Evolutionary conservation across 768 basidiomycete species (phyloP).

Genomic region (Boletus subparvulus): DNA sequence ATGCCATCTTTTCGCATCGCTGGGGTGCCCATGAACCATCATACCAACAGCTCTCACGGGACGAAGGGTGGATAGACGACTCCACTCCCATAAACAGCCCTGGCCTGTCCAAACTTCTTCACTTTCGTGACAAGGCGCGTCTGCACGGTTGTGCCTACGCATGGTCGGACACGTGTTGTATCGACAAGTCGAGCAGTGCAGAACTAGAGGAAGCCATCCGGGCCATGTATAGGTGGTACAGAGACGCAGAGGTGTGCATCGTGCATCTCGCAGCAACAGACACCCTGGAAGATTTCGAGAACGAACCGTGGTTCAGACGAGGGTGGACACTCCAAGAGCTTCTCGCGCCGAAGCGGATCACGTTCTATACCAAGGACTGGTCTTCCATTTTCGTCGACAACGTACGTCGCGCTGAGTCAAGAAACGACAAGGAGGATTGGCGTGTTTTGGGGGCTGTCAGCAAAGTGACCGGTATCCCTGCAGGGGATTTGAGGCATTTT

Average conservation of each 20-base stretch:
- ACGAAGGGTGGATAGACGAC: background rate
- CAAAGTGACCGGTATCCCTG: constrained; percentile 2
- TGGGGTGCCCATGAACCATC: constrained; percentile 11
- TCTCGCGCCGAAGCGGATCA: constrained; percentile 4
- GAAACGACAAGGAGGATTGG: constrained; percentile 11
- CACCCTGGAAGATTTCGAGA: constrained; percentile 2
- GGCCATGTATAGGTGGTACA: constrained; percentile 12
- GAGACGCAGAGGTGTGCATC: constrained; percentile 6
- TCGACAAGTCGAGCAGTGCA: constrained; percentile 16
- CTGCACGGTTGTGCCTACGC: constrained; percentile 7
- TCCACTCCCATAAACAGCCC: background rate
- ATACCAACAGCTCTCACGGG: constrained; percentile 1
- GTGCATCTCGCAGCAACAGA: constrained; percentile 7
- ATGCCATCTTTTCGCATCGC: constrained; percentile 16
- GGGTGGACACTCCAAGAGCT: constrained; percentile 9
- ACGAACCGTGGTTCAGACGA: constrained; percentile 4
- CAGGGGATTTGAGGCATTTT: constrained; percentile 7
- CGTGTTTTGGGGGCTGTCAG: constrained; percentile 1
- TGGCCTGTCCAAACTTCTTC: constrained; percentile 4
- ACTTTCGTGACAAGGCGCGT: constrained; percentile 5
- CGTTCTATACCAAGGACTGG: constrained; percentile 8
- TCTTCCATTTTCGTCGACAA: background rate
- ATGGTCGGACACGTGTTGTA: constrained; percentile 16
- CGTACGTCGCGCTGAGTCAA: background rate
- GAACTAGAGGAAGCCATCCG: constrained; percentile 14